Base-by-base conservation (phyloP, 1,139 yeast species). In the Hansenula sp. region DNA sequence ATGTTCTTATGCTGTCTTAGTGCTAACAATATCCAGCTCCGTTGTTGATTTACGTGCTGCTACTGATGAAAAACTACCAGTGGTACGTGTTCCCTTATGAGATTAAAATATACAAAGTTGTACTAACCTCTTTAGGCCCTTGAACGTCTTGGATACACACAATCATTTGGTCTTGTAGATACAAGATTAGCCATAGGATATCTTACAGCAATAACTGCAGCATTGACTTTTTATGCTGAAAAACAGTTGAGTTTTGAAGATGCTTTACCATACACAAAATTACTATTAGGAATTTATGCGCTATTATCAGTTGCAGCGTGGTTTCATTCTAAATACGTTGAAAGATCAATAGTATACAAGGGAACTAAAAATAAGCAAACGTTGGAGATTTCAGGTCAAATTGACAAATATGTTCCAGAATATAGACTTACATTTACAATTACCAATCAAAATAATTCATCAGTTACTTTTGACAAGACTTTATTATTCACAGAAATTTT, bases 161-260 rank as follows among this genome's bases (percentile, higher is more conserved):
- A 87, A 59, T 68, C 79, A 18, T 81, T 78, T 56, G 55, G 55
- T 13, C 59, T 80, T 29, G 68, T 68, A 37, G 95, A 89, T 56
- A 62, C 73, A 22, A 82, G 84, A 52, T 68, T 90, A 36, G 79
- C 72, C 1, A 60, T 89, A 34, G 96, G 96, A 0, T 81, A 79
- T 52, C 49, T 71, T 12, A 77, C 88, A 3, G 90, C 85, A 10
- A 64, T 68, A 1, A 64, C 82, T 16, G 86, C 95, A 2, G 96
- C 75, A 2, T 59, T 67, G 6, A 75, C 88, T 43, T 88, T 76
- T 56, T 69, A 71, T 43, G 59, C 79, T 33, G 97, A 90, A 59
- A 83, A 83, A 62, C 75, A 77, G 48, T 66, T 68, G 44, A 67
- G 79, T 46, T 71, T 72, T 49, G 55, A 58, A 9, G 66, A 66